phyloP scores from a whole-genome alignment of 164 flowering plant genomes.

The Aristolochia fimbriata region DNA sequence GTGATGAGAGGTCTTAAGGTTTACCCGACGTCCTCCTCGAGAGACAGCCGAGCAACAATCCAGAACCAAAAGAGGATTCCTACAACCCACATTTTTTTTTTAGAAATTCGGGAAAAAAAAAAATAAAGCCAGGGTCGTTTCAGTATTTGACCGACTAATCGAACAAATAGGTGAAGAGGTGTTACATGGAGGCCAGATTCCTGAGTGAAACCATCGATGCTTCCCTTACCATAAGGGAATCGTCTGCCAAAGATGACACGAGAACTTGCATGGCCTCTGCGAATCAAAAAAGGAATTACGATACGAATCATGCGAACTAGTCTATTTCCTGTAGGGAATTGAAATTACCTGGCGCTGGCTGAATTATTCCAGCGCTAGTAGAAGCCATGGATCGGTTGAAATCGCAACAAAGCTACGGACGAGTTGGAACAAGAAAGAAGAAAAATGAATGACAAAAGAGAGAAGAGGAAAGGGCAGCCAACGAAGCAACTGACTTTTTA shows the following conservation, averaged over 20 bases:
- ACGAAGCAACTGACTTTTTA: too few relatives aligned
- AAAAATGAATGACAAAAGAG: too few relatives aligned
- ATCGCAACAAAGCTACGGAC: neutral
- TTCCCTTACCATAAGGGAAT: slow-evolving; percentile 59
- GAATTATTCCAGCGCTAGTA: slow-evolving; percentile 13
- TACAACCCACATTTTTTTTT: slow-evolving; percentile 11
- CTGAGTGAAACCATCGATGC: slow-evolving; percentile 71
- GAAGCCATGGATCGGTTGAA: slow-evolving; percentile 13
- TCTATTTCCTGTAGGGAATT: neutral
- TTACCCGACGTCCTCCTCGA: slow-evolving; percentile 91
- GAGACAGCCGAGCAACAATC: slow-evolving; percentile 71
- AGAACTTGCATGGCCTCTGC: slow-evolving; percentile 33
- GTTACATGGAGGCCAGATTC: slow-evolving; percentile 61
- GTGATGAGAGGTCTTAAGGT: neutral
- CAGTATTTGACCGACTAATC: too few relatives aligned
- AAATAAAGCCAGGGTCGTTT: neutral
- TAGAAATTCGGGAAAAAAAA: neutral
- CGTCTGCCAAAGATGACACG: slow-evolving; percentile 41
- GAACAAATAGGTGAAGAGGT: neutral
- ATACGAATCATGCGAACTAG: neutral
- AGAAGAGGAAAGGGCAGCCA: too few relatives aligned
- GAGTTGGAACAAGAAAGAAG: neutral
- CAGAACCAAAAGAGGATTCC: slow-evolving; percentile 80
- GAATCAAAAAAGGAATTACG: neutral
- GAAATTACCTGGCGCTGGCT: slow-evolving; percentile 15